phyloP scores from a whole-genome alignment of 768 basidiomycete species.

The Mycena epipterygia region DNA sequence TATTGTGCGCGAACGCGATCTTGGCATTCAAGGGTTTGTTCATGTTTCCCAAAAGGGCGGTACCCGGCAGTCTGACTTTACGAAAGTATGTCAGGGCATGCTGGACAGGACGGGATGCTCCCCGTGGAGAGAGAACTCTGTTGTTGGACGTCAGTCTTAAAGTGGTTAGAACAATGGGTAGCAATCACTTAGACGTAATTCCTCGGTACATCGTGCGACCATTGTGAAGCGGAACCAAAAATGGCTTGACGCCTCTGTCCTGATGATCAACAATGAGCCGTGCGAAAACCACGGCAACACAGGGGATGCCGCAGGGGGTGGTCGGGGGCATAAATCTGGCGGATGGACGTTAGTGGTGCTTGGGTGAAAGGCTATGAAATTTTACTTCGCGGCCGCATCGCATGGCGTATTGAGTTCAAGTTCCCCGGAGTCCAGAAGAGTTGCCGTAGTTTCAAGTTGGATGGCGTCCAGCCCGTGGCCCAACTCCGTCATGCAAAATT shows the following conservation, averaged over 20 bases:
- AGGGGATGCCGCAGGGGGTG: slow-evolving; percentile 49
- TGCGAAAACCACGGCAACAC: slow-evolving; percentile 58
- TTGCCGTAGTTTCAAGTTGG: no score
- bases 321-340: slow-evolving; percentile 64
- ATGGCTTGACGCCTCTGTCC: slow-evolving; percentile 53
- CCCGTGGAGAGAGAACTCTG: slow-evolving; percentile 45
- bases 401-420: no score
- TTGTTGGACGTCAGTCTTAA: neutral
- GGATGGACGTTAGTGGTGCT: no score
- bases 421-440: no score
- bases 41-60: no score
- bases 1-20: no score
- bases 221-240: slow-evolving; percentile 56
- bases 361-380: no score
- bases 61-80: slow-evolving; percentile 51
- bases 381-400: no score
- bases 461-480: no score
- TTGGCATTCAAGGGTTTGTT: no score
- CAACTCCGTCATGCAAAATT: no score
- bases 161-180: neutral
- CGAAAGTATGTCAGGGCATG: slow-evolving; percentile 54
- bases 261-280: slow-evolving; percentile 50
- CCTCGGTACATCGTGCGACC: slow-evolving; percentile 53
- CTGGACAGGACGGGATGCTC: slow-evolving; percentile 46
- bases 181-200: slow-evolving; percentile 44